These are phyloP conservation scores for Eucalyptus globulus DNA, from an alignment of 345 rosid genomes.

Conservation along the genomic window DNA sequence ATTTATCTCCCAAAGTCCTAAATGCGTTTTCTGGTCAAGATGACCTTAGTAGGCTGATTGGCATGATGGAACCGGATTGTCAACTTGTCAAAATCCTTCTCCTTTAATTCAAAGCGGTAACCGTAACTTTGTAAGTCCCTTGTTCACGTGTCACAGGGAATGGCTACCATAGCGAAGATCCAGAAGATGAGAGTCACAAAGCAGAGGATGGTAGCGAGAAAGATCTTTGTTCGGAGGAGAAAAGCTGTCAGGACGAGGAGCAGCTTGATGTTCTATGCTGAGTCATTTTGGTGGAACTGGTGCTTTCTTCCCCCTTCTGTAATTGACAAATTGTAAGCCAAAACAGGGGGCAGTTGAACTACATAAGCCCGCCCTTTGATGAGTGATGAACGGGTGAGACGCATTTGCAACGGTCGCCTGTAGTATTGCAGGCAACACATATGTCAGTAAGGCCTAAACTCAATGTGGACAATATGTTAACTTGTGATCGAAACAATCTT, in stretches of 20 bases:
- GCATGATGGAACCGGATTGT: background rate
- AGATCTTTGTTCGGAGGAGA: background rate
- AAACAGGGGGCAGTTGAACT: background rate
- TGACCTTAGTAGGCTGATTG: background rate
- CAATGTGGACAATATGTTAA: background rate
- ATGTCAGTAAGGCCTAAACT: background rate
- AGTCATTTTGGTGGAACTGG: background rate
- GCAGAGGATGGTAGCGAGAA: background rate
- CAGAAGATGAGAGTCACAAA: background rate
- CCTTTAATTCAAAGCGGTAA: background rate
- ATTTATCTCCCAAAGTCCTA: background rate
- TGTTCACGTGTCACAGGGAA: background rate
- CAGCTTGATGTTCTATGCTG: background rate
- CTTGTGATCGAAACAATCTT: background rate
- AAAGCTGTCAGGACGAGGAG: background rate
- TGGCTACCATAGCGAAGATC: background rate
- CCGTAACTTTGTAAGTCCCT: background rate
- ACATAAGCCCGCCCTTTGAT: background rate
- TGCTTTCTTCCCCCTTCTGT: background rate
- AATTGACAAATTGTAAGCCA: background rate
- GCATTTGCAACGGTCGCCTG: background rate
- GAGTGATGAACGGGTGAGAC: background rate
- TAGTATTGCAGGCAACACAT: background rate
- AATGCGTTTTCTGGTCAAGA: background rate
- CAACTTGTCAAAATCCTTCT: background rate